Percentiles rank a stretch among this genome's conserved stretches.
Conservation (phyloP, 1,284 basidiomycete species). For the Lentinula novae-zelandiae region DNA sequence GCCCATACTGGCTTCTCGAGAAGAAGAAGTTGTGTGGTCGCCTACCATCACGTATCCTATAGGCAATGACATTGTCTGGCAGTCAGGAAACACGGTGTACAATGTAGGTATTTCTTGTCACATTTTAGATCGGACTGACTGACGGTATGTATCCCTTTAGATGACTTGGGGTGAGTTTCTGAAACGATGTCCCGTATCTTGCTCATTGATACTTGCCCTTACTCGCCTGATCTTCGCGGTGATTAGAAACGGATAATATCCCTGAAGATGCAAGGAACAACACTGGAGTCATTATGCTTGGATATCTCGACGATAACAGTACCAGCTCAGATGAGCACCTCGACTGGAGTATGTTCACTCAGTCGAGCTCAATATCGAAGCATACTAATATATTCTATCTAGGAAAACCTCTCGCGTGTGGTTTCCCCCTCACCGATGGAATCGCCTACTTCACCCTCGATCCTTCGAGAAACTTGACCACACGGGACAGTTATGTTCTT, state of each 20-base stretch:
- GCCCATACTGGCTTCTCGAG: neutral
- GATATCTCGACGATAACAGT: neutral
- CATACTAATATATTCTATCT: neutral
- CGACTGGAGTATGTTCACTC: neutral
- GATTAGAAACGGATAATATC: constrained; percentile 5
- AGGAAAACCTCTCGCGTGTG: constrained; percentile 30
- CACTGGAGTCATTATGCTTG: constrained; percentile 7
- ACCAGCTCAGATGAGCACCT: neutral
- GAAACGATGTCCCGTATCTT: neutral
- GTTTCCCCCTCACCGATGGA: constrained; percentile 32
- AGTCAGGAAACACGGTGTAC: neutral
- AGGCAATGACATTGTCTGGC: neutral
- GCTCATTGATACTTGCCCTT: neutral
- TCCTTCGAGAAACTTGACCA: neutral
- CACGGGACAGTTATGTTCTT: constrained; percentile 31
- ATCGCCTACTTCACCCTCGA: constrained; percentile 26
- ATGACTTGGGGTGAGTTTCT: constrained; percentile 6
- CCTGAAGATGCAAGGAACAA: constrained; percentile 1
- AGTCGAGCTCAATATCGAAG: neutral
- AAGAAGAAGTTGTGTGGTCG: neutral
- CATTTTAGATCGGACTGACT: neutral
- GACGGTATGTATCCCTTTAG: neutral
- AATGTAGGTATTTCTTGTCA: neutral
- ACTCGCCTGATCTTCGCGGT: too few species aligned
- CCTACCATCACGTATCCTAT: constrained; percentile 1